A percentile compares a stretch with the other conserved stretches of the same genome.
Conservation (phyloP, 1,139 yeast species). For the Yamadazyma sp. region DNA sequence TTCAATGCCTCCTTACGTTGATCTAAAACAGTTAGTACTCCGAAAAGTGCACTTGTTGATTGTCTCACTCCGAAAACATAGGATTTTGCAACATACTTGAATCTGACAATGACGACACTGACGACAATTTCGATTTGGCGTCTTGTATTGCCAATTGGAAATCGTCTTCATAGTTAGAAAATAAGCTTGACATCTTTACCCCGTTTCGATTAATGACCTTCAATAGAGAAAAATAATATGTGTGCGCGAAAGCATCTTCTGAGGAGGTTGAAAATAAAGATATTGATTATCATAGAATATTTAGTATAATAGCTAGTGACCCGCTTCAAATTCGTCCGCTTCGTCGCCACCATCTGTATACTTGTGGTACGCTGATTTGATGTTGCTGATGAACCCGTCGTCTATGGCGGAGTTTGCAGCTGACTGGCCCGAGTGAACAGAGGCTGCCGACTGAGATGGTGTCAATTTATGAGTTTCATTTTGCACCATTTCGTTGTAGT, state of each 20-base stretch:
- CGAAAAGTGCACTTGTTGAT: too few relatives aligned
- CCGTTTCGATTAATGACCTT: constrained; percentile 2
- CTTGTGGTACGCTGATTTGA: constrained; percentile 52
- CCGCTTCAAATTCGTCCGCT: constrained; percentile 62
- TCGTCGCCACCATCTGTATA: constrained; percentile 42
- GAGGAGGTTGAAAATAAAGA: too few relatives aligned
- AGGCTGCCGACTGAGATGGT: constrained; percentile 35
- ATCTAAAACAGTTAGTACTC: constrained; percentile 31
- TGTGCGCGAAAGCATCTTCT: too few relatives aligned
- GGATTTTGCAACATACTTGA: constrained; percentile 59
- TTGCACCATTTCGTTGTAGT: constrained; percentile 18
- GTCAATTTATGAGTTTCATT: constrained; percentile 27
- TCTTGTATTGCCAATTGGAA: constrained; percentile 72
- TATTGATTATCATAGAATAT: too few relatives aligned
- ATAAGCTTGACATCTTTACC: constrained; percentile 55
- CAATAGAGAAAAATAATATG: background rate
- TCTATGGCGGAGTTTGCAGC: constrained; percentile 31
- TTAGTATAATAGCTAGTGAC: constrained; percentile 15
- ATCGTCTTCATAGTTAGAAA: constrained; percentile 71
- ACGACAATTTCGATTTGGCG: constrained; percentile 63
- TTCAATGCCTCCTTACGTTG: constrained; percentile 52
- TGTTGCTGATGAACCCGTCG: constrained; percentile 49
- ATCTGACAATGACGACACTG: constrained; percentile 46
- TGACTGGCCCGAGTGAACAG: constrained; percentile 29
- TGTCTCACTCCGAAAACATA: too few relatives aligned